phyloP scores from a whole-genome alignment of 2,329 filamentous ascomycete species.

The Cylindrodendrum hubeiense region DNA sequence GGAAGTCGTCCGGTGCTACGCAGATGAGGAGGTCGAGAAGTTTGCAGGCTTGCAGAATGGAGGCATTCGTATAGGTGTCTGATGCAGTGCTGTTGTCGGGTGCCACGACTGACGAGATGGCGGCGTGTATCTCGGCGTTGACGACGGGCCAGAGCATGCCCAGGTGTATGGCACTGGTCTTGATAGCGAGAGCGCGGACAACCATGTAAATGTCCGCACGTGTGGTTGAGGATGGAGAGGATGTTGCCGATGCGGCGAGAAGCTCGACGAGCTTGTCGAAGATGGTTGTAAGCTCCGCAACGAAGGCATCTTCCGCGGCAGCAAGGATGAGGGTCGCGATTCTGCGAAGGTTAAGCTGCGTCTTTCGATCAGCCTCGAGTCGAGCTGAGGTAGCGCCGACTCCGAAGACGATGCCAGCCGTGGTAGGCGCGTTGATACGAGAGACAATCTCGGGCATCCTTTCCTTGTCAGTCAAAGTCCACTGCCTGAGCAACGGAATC shows the following conservation, averaged over 20 bases:
- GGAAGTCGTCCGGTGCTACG: conserved; percentile 92
- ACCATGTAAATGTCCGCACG: conserved; percentile 92
- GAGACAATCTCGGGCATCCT: conserved; percentile 84
- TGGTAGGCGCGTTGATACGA: conserved; percentile 85
- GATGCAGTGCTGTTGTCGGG: conserved; percentile 71
- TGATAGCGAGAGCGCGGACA: conserved; percentile 83
- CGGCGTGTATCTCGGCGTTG: conserved; percentile 85
- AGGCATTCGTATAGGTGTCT: conserved; percentile 81
- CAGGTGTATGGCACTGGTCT: conserved; percentile 82
- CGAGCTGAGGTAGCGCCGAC: conserved; percentile 94
- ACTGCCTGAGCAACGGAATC: conserved; percentile 87
- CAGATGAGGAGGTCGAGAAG: conserved; percentile 90
- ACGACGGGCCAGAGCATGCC: conserved; percentile 91
- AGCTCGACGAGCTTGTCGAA: conserved; percentile 90
- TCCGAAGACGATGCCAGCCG: conserved; percentile 98
- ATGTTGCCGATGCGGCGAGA: conserved; percentile 83
- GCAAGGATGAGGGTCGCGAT: conserved; percentile 85
- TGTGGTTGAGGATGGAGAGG: conserved; percentile 91
- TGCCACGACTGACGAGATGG: conserved; percentile 79
- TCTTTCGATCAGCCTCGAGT: conserved; percentile 93
- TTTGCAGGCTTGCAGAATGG: conserved; percentile 92
- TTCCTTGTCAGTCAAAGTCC: conserved; percentile 89
- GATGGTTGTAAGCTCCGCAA: conserved; percentile 78
- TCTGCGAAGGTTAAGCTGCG: conserved; percentile 88
- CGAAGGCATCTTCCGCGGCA: conserved; percentile 82